Conservation (phyloP, 106 monocot species). For the Acorus calamus region DNA sequence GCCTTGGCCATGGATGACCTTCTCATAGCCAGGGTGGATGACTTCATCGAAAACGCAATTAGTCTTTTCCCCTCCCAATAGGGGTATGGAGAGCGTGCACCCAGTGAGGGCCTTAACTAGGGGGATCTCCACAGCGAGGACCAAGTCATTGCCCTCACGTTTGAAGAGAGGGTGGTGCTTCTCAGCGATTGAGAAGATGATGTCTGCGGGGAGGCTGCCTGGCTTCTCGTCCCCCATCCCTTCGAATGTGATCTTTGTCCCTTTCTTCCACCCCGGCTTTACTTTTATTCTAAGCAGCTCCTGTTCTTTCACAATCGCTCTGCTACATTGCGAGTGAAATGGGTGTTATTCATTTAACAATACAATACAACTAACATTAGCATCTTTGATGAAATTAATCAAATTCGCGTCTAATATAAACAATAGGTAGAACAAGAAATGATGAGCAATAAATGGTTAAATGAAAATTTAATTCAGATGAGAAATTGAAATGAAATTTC, state of each 20-base stretch:
- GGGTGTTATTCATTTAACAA: too few relatives aligned
- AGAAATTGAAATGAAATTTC: too few relatives aligned
- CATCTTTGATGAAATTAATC: too few relatives aligned
- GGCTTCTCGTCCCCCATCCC: constrained; percentile 48
- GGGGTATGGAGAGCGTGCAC: constrained; percentile 50
- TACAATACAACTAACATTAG: too few relatives aligned
- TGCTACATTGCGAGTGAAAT: constrained; percentile 1
- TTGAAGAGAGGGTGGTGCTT: constrained; percentile 61
- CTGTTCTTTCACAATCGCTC: constrained; percentile 34
- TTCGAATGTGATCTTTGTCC: constrained; percentile 50
- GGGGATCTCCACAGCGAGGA: constrained; percentile 52
- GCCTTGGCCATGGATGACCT: constrained; percentile 54
- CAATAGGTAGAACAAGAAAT: too few relatives aligned
- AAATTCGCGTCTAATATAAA: too few relatives aligned
- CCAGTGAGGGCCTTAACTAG: constrained; percentile 62
- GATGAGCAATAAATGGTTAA: too few relatives aligned
- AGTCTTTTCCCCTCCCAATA: constrained; percentile 49
- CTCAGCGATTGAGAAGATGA: constrained; percentile 42
- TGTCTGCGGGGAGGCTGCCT: constrained; percentile 40
- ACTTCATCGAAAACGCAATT: constrained; percentile 41
- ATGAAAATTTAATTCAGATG: too few relatives aligned
- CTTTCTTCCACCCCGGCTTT: constrained; percentile 67
- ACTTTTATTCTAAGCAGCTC: constrained; percentile 45
- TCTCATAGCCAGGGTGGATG: constrained; percentile 60
- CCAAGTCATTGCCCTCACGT: constrained; percentile 54